These are phyloP conservation scores for Clavaria fumosa DNA, from an alignment of 768 basidiomycete genomes.

Conservation along the genomic window DNA sequence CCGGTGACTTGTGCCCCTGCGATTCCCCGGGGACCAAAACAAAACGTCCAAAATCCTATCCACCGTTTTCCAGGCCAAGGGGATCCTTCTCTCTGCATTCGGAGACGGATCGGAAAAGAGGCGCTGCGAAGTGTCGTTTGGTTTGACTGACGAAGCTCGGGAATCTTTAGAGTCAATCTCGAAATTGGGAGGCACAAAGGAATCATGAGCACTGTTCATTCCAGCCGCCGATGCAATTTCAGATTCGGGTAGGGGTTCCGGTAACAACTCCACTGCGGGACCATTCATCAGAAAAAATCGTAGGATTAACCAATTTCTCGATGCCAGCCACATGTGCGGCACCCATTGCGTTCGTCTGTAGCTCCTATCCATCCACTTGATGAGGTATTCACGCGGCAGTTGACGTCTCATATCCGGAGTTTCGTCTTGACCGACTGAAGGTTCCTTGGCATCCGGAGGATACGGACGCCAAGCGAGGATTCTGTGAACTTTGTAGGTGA, in stretches of 20 bases:
- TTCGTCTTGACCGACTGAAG: slow-evolving; percentile 23
- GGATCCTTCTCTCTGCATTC: slow-evolving; percentile 64
- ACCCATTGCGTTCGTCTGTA: slow-evolving; percentile 80
- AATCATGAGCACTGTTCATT: too few relatives aligned
- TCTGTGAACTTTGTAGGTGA: slow-evolving; percentile 54
- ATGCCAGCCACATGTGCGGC: slow-evolving; percentile 78
- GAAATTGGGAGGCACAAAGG: slow-evolving; percentile 19
- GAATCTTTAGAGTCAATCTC: slow-evolving; percentile 26
- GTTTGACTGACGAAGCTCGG: slow-evolving; percentile 21
- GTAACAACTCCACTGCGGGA: slow-evolving; percentile 49
- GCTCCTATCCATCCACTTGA: slow-evolving; percentile 75
- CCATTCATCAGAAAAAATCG: slow-evolving; percentile 65
- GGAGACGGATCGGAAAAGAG: slow-evolving; percentile 29
- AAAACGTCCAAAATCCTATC: slow-evolving; percentile 80
- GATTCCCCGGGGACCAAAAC: slow-evolving; percentile 35
- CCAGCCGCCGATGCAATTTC: slow-evolving; percentile 17
- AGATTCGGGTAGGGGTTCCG: slow-evolving; percentile 25
- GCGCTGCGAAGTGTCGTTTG: slow-evolving; percentile 14
- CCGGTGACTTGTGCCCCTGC: slow-evolving; percentile 13
- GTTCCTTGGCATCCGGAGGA: slow-evolving; percentile 48
- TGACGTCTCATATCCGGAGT: slow-evolving; percentile 36
- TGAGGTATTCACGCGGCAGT: slow-evolving; percentile 82
- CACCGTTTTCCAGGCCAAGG: slow-evolving; percentile 72
- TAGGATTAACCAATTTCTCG: slow-evolving; percentile 48
- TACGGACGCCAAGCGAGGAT: slow-evolving; percentile 88